Conservation (phyloP, 1,139 yeast genomes). For the Arxiozyma heterogenica region DNA sequence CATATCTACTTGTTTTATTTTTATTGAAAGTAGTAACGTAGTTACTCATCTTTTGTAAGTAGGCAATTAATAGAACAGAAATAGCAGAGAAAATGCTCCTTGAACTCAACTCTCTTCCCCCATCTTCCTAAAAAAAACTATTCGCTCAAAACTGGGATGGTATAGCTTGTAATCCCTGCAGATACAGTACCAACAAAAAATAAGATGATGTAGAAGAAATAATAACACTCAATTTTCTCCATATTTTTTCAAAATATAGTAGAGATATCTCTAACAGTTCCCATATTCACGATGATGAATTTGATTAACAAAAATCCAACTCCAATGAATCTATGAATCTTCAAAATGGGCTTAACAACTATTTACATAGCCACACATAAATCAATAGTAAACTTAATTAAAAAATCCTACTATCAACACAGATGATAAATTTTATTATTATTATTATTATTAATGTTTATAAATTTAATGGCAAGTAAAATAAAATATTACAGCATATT, state of each 20-base stretch:
- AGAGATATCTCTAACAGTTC: conserved; percentile 66
- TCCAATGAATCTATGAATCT: conserved; percentile 67
- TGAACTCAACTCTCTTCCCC: conserved; percentile 58
- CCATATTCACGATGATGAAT: conserved; percentile 57
- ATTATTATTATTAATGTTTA: background rate
- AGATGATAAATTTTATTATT: background rate
- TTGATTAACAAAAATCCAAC: conserved; percentile 63
- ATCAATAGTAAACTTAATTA: conserved; percentile 3
- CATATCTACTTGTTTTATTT: conserved; percentile 59
- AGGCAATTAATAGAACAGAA: conserved; percentile 84
- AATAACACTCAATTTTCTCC: conserved; percentile 67
- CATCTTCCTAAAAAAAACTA: too few relatives aligned
- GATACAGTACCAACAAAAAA: conserved; percentile 44
- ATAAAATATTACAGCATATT: too few relatives aligned
- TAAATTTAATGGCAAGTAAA: background rate
- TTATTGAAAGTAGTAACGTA: conserved; percentile 50
- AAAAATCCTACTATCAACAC: background rate
- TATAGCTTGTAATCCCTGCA: conserved; percentile 24
- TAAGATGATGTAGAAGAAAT: conserved; percentile 54
- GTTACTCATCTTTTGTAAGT: conserved; percentile 68
- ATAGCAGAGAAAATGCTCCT: conserved; percentile 80
- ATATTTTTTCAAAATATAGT: conserved; percentile 65
- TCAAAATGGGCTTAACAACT: conserved; percentile 78
- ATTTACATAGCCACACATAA: conserved; percentile 64
- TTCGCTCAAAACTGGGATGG: conserved; percentile 49